Percentiles rank a stretch among this genome's conserved stretches.
Conservation (phyloP, 1,284 basidiomycete genomes). For the Peniophora sp. region DNA sequence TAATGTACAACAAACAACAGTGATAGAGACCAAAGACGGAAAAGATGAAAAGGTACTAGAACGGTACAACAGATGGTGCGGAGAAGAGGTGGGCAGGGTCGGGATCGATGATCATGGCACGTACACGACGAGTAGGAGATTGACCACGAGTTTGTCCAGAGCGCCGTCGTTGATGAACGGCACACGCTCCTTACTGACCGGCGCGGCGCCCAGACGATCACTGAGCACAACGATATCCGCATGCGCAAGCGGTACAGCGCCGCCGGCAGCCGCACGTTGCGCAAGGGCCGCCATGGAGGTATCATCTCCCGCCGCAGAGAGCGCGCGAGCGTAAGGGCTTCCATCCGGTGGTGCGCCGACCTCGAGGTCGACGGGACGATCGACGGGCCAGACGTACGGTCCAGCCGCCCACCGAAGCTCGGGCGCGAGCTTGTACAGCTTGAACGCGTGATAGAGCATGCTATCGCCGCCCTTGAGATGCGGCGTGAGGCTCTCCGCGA, state of each 20-base stretch:
- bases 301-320: conserved; percentile 20
- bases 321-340: conserved; percentile 22
- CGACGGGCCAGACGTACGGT: conserved; percentile 71
- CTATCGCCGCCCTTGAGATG: conserved; percentile 69
- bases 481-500: conserved; percentile 65
- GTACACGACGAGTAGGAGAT: conserved; percentile 60
- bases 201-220: conserved; percentile 39
- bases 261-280: conserved; percentile 55
- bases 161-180: conserved; percentile 58
- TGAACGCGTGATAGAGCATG: conserved; percentile 65
- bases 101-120: conserved; percentile 42
- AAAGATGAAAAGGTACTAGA: neutral
- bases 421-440: conserved; percentile 63
- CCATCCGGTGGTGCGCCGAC: conserved; percentile 32
- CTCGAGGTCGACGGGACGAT: conserved; percentile 57
- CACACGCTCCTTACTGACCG: conserved; percentile 58
- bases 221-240: conserved; percentile 56
- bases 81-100: neutral
- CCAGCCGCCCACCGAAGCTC: conserved; percentile 75
- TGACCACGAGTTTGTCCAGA: conserved; percentile 66
- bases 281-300: conserved; percentile 21
- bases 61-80: neutral
- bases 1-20: neutral
- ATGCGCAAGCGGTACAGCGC: conserved; percentile 53
- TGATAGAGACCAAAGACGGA: neutral